Base-by-base conservation (phyloP, 139 green algal genomes). In the Auxenochlorella protothecoides region DNA sequence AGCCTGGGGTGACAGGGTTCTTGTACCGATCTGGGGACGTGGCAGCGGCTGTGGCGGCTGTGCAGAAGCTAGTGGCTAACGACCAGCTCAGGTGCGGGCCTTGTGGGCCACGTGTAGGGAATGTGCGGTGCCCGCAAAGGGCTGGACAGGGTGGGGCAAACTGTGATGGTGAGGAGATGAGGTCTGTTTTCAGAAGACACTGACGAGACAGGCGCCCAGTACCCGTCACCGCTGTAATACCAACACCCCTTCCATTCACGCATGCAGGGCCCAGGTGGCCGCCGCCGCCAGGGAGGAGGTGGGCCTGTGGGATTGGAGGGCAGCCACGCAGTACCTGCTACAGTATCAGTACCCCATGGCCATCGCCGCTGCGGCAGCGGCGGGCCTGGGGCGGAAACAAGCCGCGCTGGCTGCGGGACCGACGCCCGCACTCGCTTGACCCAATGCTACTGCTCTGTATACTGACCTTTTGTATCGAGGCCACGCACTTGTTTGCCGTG, bases 281-380 rank as follows among this genome's bases (percentile, higher is more conserved):
- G 12, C 11, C 3, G 79, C 74, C 0, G 82, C 74, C 0, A 67
- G 83, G 0, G 44, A 83, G 70, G 82, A 88, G 73, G 80, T 88
- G 53, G 62, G 59, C n/a, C 70, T 84, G 60, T 88, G 83, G 83
- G 83, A 88, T 69, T 88, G 83, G 83, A 76, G 71, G 27, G 83
- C 83, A 12, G 83, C 83, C 16, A 88, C 83, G 3, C 63, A 73
- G 63, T 69, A 89, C 74, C 71, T 88, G 63, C 71, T 88, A 15
- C 69, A 80, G 53, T 53, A 72, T 15, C 83, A 86, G 70, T 88
- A 88, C 61, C 83, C 83, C 0, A 12, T 81, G 6, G 83, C 83
- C 5, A 79, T 88, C 70, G 83, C 81, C 4, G 71, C 78, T 13
- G 83, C 79, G 4, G 84, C 84, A 2, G 60, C n/a, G 27, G 27